Evolutionary conservation across 2,329 filamentous ascomycete genomes (phyloP), one percentile per base, ranked within the genome.

Genomic region (Epichloe aotearoae): DNA sequence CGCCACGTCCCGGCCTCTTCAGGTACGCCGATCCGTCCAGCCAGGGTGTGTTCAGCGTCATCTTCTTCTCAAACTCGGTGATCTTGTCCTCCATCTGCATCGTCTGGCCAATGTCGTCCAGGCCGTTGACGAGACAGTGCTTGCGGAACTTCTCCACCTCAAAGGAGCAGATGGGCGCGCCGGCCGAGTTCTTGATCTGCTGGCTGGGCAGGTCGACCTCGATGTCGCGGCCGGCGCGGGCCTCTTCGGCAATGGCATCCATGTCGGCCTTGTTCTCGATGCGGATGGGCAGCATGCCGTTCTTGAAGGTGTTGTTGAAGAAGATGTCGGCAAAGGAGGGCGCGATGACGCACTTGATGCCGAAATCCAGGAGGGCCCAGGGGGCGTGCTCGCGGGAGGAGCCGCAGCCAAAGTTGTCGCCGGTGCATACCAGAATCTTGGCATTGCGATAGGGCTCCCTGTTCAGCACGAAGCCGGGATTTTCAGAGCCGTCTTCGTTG

Each of bases 281-380:
- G 53, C 76, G 71, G 54, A 97, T 81, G 46, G 91, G 90, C 56
- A 97, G 75, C 93, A 97, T 97, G 73, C 91, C 91, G 73, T 98
- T 98, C 79, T 98, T 97, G 80, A 96, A 97, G n/a, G 86, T 93
- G 76, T 98, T 98, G 80, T 95, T 96, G 80, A 91, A 94, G 81
- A 96, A 96, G 68, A 98, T 98, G 53, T 71, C 68, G 53, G 68
- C 73, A 55, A 78, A 81, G 1, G 86, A 90, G 1, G 88, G 88
- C 1, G 91, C 93, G 59, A 97, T 95, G 62, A 97, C 77, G 66
- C 85, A 91, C 65, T 85, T 88, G 72, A 98, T 95, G 58, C 93
- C 93, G 61, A 97, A 97, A 70, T 97, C 93, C 52, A 95, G 82
- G 23, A 97, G 79, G 5, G 93, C 91, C 93, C 93, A 97, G 1